Evolutionary conservation across 1,284 basidiomycete species (phyloP), one percentile per base, ranked within the genome.

Genomic region (Gymnopus androsaceus): DNA sequence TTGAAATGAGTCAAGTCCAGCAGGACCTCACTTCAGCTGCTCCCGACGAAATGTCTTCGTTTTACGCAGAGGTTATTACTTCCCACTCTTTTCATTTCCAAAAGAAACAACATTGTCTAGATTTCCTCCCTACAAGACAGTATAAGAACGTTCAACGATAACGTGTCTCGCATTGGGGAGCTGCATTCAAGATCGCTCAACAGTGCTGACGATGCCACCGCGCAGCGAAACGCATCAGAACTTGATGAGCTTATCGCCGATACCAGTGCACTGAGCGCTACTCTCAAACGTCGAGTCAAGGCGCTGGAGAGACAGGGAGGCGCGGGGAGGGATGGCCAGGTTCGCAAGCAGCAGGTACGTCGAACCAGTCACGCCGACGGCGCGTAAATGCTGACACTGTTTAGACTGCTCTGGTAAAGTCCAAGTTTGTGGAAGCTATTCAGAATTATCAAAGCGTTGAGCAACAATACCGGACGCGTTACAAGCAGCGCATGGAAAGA

Each of bases 401-500:
- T 31, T 55, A 92, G 88, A 88, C 85, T 31, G 87, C 83, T 3
- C 71, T 91, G 30, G 83, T 92, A 60, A 92, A 90, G 72, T 82
- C 84, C 51, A 92, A 91, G 70, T 92, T 92, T 67, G 82, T 91
- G 51, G 89, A 92, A 63, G 89, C 90, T n/a, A 90, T 92, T 59
- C 88, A 92, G 72, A 84, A 79, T 62, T 92, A 91, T 67, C 94
- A 98, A 75, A 84, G 85, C 38, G 93, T 97, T 21, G 97, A 99
- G 75, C 90, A 95, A 72, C 88, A 93, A 68, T 94, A 92, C 71
- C 87, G 96, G 56, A 82, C 89, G 63, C 95, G 93, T 77, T 95
- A 97, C 75, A 94, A 94, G 74, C 92, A 95, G 70, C 82, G 95
- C 44, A 87, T 96, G 78, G 95, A 96, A 76, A 84, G 97, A 61